Evolutionary conservation across 2,329 filamentous ascomycete species (phyloP).

Genomic region (Paecilomyces sp.): DNA sequence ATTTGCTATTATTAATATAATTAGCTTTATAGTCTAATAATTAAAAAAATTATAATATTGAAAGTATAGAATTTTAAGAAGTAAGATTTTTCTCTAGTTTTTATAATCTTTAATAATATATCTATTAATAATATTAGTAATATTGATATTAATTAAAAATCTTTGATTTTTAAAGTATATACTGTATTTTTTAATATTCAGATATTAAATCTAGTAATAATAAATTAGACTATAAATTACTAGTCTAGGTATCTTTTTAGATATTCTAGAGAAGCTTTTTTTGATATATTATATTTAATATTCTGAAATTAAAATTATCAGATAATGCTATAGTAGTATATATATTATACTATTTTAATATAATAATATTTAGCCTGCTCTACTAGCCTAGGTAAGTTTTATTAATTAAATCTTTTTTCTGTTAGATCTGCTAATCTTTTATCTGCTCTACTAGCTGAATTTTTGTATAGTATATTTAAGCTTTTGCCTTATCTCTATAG

Average conservation of each 20-base stretch:
- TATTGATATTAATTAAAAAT: background rate
- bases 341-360: no score
- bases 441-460: conserved; percentile 60
- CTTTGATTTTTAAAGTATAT: background rate
- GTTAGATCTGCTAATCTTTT: conserved; percentile 9
- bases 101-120: background rate
- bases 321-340: no score
- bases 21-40: background rate
- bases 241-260: no score
- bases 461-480: conserved; percentile 74
- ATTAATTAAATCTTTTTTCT: no score
- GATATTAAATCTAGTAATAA: no score
- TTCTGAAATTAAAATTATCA: no score
- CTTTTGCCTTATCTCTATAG: conserved; percentile 89
- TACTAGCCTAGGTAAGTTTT: no score
- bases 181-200: background rate
- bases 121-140: background rate
- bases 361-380: no score
- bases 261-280: no score
- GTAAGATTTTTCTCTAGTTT: no score
- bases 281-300: no score
- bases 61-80: background rate
- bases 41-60: background rate
- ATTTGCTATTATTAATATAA: background rate
- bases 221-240: no score